Percentiles rank a stretch among this genome's conserved stretches.
Evolutionary conservation across 192 early-diverging fungal species (phyloP).

Genomic region (Endogone sp.): DNA sequence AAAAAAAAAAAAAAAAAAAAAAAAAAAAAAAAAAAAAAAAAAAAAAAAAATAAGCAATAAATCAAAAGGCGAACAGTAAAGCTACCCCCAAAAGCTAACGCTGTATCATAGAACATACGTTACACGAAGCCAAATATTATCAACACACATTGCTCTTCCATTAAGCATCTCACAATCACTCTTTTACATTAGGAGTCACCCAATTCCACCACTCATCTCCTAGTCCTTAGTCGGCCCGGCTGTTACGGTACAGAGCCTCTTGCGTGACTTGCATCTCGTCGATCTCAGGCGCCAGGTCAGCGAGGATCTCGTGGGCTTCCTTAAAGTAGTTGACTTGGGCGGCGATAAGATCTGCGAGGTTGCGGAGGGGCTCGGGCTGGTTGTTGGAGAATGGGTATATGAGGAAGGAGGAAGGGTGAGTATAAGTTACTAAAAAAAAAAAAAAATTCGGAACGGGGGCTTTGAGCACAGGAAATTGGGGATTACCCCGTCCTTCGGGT

Average conservation of each 20-base stretch:
- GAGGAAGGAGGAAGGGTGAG: neutral
- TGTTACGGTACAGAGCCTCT: constrained; percentile 79
- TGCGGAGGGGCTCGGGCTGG: constrained; percentile 75
- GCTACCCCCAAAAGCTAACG: too few relatives aligned
- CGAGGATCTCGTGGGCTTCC: constrained; percentile 66
- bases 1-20: too few relatives aligned
- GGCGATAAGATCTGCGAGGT: constrained; percentile 80
- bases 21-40: too few relatives aligned
- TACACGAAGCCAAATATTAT: too few relatives aligned
- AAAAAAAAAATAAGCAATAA: too few relatives aligned
- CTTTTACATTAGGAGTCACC: too few relatives aligned
- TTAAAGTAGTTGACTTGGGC: constrained; percentile 87
- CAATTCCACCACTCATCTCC: too few relatives aligned
- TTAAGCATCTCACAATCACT: too few relatives aligned
- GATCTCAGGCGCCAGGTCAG: constrained; percentile 84
- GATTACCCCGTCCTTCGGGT: neutral
- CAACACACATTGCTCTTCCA: too few relatives aligned
- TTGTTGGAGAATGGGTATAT: neutral
- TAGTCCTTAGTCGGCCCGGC: constrained; percentile 39
- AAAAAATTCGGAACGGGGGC: neutral
- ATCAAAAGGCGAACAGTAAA: too few relatives aligned
- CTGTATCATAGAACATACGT: too few relatives aligned
- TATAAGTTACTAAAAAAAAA: constrained; percentile 7
- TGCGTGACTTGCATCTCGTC: constrained; percentile 95
- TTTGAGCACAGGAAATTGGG: neutral